A percentile compares a stretch with the other conserved stretches of the same genome.
phyloP scores from a whole-genome alignment of 257 asterid genomes.

The Fraxinus quadrangulata region DNA sequence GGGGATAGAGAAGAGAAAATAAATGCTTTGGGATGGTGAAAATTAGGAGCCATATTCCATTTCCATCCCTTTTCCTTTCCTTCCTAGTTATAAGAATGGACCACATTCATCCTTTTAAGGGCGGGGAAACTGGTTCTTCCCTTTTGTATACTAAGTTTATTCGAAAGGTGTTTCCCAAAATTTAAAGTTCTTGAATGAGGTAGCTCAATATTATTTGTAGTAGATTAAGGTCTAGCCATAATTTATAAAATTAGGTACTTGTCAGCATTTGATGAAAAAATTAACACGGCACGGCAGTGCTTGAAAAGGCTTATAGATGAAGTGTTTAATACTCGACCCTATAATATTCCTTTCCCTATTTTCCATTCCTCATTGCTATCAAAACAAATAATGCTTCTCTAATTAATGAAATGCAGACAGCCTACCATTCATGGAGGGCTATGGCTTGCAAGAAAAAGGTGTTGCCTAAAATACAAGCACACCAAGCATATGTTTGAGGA shows the following conservation, averaged over 20 bases:
- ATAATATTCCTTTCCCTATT: neutral
- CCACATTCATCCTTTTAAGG: neutral
- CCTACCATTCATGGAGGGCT: slow-evolving; percentile 1
- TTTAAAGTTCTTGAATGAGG: neutral
- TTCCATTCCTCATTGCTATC: neutral
- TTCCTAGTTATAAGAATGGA: neutral
- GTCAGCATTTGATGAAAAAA: too few species aligned
- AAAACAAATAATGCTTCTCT: neutral
- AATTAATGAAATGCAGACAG: neutral
- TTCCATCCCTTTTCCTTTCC: neutral
- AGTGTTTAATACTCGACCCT: too few species aligned
- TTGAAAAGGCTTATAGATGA: too few species aligned
- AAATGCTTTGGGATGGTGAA: neutral
- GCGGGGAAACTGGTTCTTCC: neutral
- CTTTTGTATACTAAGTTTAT: too few species aligned
- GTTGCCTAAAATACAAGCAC: slow-evolving; percentile 18
- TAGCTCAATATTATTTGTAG: too few species aligned
- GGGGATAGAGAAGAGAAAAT: neutral
- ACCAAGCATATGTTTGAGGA: slow-evolving; percentile 27
- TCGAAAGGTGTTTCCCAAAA: too few species aligned
- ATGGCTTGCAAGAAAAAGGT: slow-evolving; percentile 34
- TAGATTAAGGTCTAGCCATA: too few species aligned
- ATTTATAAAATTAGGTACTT: too few species aligned
- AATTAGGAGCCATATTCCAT: neutral
- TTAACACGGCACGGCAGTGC: too few species aligned